These are phyloP conservation scores for Novymonas esmeraldas DNA, from an alignment of 208 protist genomes.

Conservation along the genomic window DNA sequence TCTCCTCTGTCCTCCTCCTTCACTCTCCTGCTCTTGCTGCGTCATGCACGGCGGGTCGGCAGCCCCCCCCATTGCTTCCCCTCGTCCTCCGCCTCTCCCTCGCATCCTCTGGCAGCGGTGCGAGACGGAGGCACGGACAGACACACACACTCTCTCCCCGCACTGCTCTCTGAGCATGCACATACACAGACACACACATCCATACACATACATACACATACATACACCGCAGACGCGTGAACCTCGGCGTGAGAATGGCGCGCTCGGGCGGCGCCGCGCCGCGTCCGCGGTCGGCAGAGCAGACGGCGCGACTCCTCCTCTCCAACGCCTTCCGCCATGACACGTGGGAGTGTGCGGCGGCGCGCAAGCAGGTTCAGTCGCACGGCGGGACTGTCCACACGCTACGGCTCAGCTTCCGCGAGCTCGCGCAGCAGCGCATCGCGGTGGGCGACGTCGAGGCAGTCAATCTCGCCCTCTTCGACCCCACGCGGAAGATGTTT, in stretches of 20 bases:
- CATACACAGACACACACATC: background rate
- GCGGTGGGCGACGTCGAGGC: constrained; percentile 34
- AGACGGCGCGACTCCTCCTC: constrained; percentile 80
- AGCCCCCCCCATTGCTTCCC: too few species aligned
- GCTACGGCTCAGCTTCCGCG: constrained; percentile 41
- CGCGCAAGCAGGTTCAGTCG: constrained; percentile 37
- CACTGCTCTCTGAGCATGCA: too few species aligned
- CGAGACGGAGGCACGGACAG: background rate
- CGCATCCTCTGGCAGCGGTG: too few species aligned
- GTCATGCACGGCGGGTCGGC: too few species aligned
- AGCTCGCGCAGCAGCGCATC: constrained; percentile 31
- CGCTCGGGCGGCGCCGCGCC: constrained; percentile 12
- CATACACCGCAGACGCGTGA: too few species aligned
- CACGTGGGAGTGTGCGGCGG: constrained; percentile 74
- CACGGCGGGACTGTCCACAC: constrained; percentile 40
- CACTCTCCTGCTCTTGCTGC: too few species aligned
- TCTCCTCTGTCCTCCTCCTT: too few species aligned
- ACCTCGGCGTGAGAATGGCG: constrained; percentile 13
- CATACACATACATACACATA: constrained; percentile 6
- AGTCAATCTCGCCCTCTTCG: constrained; percentile 78
- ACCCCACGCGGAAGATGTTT: constrained; percentile 54
- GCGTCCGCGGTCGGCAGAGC: constrained; percentile 74
- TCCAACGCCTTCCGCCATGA: constrained; percentile 88
- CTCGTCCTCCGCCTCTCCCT: too few species aligned
- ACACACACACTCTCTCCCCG: background rate